A percentile compares a stretch with the other conserved stretches of the same genome.
Evolutionary conservation across 2,329 filamentous ascomycete genomes (phyloP).

Genomic region (Apiospora arundinis): DNA sequence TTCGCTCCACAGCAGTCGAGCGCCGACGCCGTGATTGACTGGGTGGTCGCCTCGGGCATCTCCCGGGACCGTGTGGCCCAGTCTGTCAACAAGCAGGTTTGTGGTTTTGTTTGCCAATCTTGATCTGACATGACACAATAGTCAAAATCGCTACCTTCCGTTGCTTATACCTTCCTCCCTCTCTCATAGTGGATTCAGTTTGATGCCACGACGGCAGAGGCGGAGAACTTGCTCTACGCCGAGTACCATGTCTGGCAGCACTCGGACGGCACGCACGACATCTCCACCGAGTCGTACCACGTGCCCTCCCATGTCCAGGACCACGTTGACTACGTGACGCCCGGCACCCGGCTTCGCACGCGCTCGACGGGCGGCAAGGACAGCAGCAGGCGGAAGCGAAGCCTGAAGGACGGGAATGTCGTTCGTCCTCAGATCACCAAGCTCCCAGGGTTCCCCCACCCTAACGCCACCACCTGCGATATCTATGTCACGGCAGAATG

Average conservation of each 20-base stretch:
- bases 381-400: conserved; percentile 12
- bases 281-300: conserved; percentile 34
- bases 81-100: conserved; percentile 36
- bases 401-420: conserved; percentile 23
- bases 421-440: conserved; percentile 28
- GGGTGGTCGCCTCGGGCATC: conserved; percentile 42
- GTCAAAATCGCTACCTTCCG: too few relatives aligned
- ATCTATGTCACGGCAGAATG: conserved; percentile 33
- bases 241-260: conserved; percentile 45
- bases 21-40: conserved; percentile 39
- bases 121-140: not conserved
- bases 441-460: conserved; percentile 28
- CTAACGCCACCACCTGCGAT: conserved; percentile 34
- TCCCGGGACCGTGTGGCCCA: conserved; percentile 30
- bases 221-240: conserved; percentile 43
- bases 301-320: conserved; percentile 32
- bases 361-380: not conserved
- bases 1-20: conserved; percentile 44
- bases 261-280: conserved; percentile 30
- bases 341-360: conserved; percentile 30
- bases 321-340: conserved; percentile 36
- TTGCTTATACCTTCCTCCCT: not conserved
- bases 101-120: not conserved
- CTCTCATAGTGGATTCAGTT: conserved; percentile 43
- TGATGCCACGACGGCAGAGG: conserved; percentile 41